These are phyloP conservation scores for Eragrostis nindensis DNA, from an alignment of 176 grass and related monocot species.

Conservation along the genomic window DNA sequence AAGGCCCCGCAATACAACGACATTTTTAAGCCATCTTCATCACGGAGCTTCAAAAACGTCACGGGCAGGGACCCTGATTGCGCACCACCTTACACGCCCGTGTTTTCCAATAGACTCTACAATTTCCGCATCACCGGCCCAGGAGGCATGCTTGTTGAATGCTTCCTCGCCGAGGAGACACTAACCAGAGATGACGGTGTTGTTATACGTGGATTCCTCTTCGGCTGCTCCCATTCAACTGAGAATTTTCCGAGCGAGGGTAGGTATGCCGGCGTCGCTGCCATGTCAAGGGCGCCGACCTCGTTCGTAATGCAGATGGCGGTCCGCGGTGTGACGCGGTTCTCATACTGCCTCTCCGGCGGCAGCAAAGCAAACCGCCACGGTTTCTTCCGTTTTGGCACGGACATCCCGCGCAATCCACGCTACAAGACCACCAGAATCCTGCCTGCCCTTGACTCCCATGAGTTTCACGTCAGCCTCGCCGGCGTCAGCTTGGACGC, in stretches of 20 bases:
- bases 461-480: not conserved
- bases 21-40: not conserved
- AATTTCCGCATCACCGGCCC: not conserved
- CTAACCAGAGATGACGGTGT: too few relatives aligned
- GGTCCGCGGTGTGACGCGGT: not conserved
- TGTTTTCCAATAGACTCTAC: not conserved
- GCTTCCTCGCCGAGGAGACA: not conserved
- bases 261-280: not conserved
- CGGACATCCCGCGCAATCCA: not conserved
- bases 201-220: too few relatives aligned
- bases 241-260: not conserved
- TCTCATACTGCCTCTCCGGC: not conserved
- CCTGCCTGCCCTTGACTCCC: not conserved
- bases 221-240: not conserved
- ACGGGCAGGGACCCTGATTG: not conserved
- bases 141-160: not conserved
- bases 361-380: not conserved
- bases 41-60: not conserved
- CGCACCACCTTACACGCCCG: not conserved
- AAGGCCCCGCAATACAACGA: not conserved
- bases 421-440: not conserved
- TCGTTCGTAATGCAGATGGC: not conserved
- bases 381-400: slow-evolving; percentile 1
- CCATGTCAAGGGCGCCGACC: not conserved
- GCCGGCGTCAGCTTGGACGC: not conserved